phyloP scores from a whole-genome alignment of 306 rosid species.

The Rubus parviflorus region DNA sequence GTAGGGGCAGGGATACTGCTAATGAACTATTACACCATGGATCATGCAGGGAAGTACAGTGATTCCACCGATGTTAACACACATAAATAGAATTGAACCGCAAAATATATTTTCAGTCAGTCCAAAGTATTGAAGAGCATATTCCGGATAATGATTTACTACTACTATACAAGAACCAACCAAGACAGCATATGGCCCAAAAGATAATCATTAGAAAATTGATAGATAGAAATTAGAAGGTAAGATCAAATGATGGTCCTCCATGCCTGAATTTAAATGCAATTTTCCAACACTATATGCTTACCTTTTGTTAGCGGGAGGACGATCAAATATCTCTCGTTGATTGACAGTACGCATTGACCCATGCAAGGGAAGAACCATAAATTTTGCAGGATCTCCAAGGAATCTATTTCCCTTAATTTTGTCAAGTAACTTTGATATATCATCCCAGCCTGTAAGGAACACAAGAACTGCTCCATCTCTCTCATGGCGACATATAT shows the following conservation, averaged over 20 bases:
- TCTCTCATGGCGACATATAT: constrained; percentile 71
- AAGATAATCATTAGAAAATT: background rate
- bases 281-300: constrained; percentile 35
- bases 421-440: constrained; percentile 80
- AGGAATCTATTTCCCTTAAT: constrained; percentile 68
- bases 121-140: background rate
- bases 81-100: background rate
- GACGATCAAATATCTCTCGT: constrained; percentile 88
- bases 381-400: constrained; percentile 71
- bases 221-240: background rate
- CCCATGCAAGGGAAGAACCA: constrained; percentile 85
- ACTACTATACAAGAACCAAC: background rate
- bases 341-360: constrained; percentile 95
- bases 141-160: background rate
- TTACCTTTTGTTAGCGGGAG: constrained; percentile 82
- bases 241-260: background rate
- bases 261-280: background rate
- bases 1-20: background rate
- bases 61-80: background rate
- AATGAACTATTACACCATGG: constrained; percentile 6
- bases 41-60: background rate
- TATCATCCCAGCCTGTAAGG: constrained; percentile 98
- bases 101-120: background rate
- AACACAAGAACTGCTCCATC: constrained; percentile 90
- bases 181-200: background rate